Evolutionary conservation across 768 basidiomycete species (phyloP), one percentile per base, ranked within the genome.

Genomic region (Coprinopsis sp.): DNA sequence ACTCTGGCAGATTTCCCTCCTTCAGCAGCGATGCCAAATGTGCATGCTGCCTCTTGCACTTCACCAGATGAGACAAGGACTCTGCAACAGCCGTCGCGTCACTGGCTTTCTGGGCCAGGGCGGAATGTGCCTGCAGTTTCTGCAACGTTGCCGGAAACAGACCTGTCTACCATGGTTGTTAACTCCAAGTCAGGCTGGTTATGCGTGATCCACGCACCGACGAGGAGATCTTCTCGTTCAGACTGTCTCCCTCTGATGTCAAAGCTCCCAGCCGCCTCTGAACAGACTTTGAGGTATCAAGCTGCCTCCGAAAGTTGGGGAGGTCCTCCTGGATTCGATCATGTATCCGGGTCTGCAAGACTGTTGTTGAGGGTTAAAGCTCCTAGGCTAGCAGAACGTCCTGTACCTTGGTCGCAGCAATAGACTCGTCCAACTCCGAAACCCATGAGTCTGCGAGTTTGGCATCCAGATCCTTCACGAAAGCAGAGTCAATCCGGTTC

Each of bases 371-470:
- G 7, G 7, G 8, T 33, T 21, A 14, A 22, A 6, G 27, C 44
- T 27, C n/a, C 6, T 51, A 27, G 43, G 22, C 25, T 22, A 50
- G 33, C 37, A 40, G 43, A 27, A 43, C 29, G 41, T 50, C 64
- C 40, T n/a, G n/a, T 57, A 90, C 91, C 72, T 89, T 87, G 10
- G 86, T 89, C 28, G 70, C 67, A 19, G 66, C 65, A 50, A 93
- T 87, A 11, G 82, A 79, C 37, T 77, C 73, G 54, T 93, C 81
- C 23, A 95, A 71, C 58, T 88, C 84, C 1, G 66, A 59, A 30
- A 88, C 66, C 87, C 88, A 91, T 47, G 79, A 81, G 24, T 76
- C 67, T 11, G 82, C 84, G 42, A 85, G 59, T 27, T 71, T 57
- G 31, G 85, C 77, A 54, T 72, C 81, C 28, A 91, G 61, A 1